Evolutionary conservation across 495 filamentous ascomycete species (phyloP), one percentile per base, ranked within the genome.

Genomic region (Penicillium canariense): DNA sequence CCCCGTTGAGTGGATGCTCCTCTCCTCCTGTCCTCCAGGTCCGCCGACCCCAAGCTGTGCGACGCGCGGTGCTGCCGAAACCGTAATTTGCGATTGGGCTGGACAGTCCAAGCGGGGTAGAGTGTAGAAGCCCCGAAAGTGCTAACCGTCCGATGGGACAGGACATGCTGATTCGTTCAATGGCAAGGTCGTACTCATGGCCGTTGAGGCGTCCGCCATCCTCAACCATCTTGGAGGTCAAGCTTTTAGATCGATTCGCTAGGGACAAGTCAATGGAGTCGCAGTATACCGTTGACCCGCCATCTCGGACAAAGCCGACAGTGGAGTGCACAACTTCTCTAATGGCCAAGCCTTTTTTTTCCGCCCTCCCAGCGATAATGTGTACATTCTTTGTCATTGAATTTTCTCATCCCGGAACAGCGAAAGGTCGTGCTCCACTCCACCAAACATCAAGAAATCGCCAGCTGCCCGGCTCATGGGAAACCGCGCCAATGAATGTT

Each of bases 61-160:
- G 54, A 61, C 54, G 54, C 58, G 54, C 58, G 46, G 46, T 50
- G 58, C 54, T 61, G 54, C 57, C 58, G 58, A 61, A 58, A 54
- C 11, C 27, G 46, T 48, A 54, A 58, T 61, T 50, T 57, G 36
- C 42, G 31, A 40, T 10, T 52, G 11, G 25, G 10, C 27, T 52
- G 42, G 44, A 18, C 53, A 50, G 42, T 36, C 50, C 27, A 23
- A 28, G 30, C 27, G 34, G 43, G 30, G 30, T 47, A 18, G 45
- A 12, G 14, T 14, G 38, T 42, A 22, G 38, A 25, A 42, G 22
- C 18, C 18, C 18, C 17, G 25, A 22, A 42, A 22, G 5, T 42
- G 20, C 25, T n/a, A n/a, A n/a, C n/a, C n/a, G n/a, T n/a, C n/a
- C n/a, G n/a, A n/a, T n/a, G n/a, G n/a, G n/a, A n/a, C 20, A 40